Evolutionary conservation across 1,284 basidiomycete species (phyloP), one percentile per base, ranked within the genome.

Genomic region (Meira nashicola): DNA sequence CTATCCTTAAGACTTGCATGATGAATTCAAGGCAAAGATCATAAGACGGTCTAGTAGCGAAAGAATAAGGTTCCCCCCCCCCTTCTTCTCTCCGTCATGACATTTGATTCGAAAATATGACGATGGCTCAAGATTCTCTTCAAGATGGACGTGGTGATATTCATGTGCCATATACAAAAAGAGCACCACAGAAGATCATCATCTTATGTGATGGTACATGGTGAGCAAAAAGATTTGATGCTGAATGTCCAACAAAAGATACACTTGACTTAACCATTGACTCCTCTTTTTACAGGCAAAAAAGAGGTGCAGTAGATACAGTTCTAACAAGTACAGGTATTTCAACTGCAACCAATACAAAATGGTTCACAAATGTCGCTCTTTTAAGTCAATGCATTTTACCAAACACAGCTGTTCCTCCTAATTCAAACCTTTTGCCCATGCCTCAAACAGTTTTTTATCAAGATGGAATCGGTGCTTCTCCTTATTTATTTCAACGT

Each of bases 331-430:
- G 55, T 23, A 33, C 28, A 33, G 47, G 53, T 37, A 40, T 46
- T 21, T 11, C 43, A 19, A 46, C 59, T 25, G 10, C 19, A 14
- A 14, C 28, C 9, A 23, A 39, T 1, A 59, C 57, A n/a, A 52
- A 65, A 23, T 72, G 62, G 19, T 71, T 59, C 41, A 73, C 68
- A 50, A 73, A 73, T 48, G 63, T 71, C 8, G 66, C 70, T 0
- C 50, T 73, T 12, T 60, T 73, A 7, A 63, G 66, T 54, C 65
- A 67, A 38, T 58, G 60, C 21, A 67, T 73, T n/a, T 15, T 25
- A 38, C 12, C 63, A 0, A 52, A 54, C 2, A 57, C 60, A 6
- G 47, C 53, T 21, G 58, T 58, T 7, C 12, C 56, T 1, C 53
- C 50, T 17, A 1, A 49, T 7, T 19, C 28, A 5, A 14, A 49